These are phyloP conservation scores for Fusarium buxicola DNA, from an alignment of 2,329 filamentous ascomycete genomes.

Conservation along the genomic window DNA sequence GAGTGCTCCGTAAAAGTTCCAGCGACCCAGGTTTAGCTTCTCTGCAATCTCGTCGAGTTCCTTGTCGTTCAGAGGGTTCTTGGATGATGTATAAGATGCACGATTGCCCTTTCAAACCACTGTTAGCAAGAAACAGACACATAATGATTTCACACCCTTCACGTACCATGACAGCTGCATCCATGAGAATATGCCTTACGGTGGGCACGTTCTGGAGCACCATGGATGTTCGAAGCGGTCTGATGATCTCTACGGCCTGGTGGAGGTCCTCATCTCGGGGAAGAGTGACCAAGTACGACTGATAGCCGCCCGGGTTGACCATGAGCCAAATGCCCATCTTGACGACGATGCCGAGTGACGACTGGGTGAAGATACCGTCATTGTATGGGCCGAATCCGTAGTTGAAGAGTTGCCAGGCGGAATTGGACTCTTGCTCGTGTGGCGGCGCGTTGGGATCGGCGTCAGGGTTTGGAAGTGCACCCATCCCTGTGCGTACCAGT, in stretches of 20 bases:
- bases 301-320: conserved; percentile 29
- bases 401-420: conserved; percentile 34
- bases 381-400: conserved; percentile 35
- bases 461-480: conserved; percentile 31
- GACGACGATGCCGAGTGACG: conserved; percentile 29
- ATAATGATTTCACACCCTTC: accelerated
- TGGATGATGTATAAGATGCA: conserved; percentile 19
- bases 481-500: conserved; percentile 34
- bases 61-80: conserved; percentile 15
- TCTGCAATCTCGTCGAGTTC: conserved; percentile 31
- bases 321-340: conserved; percentile 39
- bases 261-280: conserved; percentile 37
- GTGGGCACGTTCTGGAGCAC: conserved; percentile 39
- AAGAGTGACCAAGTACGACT: conserved; percentile 38
- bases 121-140: too few relatives aligned
- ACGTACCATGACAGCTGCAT: conserved; percentile 35
- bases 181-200: conserved; percentile 31
- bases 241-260: conserved; percentile 36
- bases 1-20: conserved; percentile 42
- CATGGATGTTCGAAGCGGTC: conserved; percentile 37
- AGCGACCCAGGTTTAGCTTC: conserved; percentile 35
- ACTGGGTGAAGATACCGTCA: conserved; percentile 34
- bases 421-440: conserved; percentile 31
- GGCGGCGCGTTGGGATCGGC: conserved; percentile 25
- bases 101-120: conserved; percentile 3